phyloP scores from a whole-genome alignment of 805 yeast genomes.

The Hanseniaspora occidentalis region DNA sequence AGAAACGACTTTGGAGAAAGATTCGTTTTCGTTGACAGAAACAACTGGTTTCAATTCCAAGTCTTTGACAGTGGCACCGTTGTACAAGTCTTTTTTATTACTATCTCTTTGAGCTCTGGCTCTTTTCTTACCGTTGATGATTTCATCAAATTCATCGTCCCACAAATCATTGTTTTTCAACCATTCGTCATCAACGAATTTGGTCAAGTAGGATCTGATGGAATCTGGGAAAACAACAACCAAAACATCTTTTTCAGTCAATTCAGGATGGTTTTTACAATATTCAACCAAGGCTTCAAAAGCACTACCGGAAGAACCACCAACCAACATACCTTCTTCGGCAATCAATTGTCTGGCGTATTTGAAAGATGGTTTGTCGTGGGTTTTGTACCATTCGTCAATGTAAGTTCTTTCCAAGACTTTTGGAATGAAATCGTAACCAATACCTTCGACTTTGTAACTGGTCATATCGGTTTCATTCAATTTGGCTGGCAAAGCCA shows the following conservation, averaged over 20 bases:
- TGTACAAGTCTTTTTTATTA: conserved; percentile 31
- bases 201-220: conserved; percentile 73
- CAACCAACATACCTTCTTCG: conserved; percentile 78
- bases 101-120: conserved; percentile 19
- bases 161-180: conserved; percentile 67
- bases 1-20: conserved; percentile 52
- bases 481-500: conserved; percentile 66
- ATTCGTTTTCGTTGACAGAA: conserved; percentile 49
- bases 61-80: conserved; percentile 50
- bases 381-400: conserved; percentile 78
- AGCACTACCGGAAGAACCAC: conserved; percentile 85
- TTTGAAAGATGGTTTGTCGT: conserved; percentile 66
- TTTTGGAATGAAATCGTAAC: conserved; percentile 79
- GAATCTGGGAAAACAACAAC: conserved; percentile 82
- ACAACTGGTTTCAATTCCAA: conserved; percentile 71
- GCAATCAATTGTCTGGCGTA: conserved; percentile 71
- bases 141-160: conserved; percentile 34
- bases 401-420: conserved; percentile 55
- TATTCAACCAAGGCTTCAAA: conserved; percentile 66
- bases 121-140: conserved; percentile 14
- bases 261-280: conserved; percentile 42
- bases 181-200: conserved; percentile 88
- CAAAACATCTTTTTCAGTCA: conserved; percentile 60
- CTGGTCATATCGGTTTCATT: conserved; percentile 40
- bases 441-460: conserved; percentile 83